Evolutionary conservation across 2,329 filamentous ascomycete species (phyloP).

Genomic region (Xylaria sp.): DNA sequence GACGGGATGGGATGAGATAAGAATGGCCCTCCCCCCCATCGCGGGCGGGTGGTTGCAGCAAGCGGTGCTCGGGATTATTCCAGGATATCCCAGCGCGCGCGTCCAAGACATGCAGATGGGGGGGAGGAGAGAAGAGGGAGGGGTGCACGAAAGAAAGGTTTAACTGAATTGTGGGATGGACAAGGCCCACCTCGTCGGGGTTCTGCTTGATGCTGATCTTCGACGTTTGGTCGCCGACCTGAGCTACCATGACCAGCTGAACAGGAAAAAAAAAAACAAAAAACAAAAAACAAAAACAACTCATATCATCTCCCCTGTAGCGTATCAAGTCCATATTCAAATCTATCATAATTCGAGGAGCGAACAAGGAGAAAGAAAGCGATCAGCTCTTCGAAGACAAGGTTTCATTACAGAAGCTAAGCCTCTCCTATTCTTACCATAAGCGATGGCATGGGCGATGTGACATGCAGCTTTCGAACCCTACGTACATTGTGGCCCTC

Average conservation of each 20-base stretch:
- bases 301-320: neutral
- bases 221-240: conserved; percentile 35
- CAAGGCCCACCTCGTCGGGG: conserved; percentile 25
- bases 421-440: conserved; percentile 28
- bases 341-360: conserved; percentile 17
- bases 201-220: conserved; percentile 31
- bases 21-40: neutral
- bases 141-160: conserved; percentile 5
- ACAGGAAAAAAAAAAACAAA: neutral
- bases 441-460: conserved; percentile 26
- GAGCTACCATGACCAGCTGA: conserved; percentile 33
- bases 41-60: conserved; percentile 29
- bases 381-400: conserved; percentile 20
- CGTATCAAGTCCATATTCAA: neutral
- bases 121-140: neutral
- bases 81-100: conserved; percentile 25
- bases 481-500: conserved; percentile 23
- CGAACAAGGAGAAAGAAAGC: neutral
- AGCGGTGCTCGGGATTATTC: conserved; percentile 27
- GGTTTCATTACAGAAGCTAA: conserved; percentile 32
- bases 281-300: neutral
- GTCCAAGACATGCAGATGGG: conserved; percentile 31
- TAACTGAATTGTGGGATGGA: conserved; percentile 14
- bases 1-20: neutral
- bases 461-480: conserved; percentile 24